Percentiles rank a stretch among this genome's conserved stretches.
Evolutionary conservation across 495 filamentous ascomycete genomes (phyloP).

Genomic region (Symbiotaphrina buchneri): DNA sequence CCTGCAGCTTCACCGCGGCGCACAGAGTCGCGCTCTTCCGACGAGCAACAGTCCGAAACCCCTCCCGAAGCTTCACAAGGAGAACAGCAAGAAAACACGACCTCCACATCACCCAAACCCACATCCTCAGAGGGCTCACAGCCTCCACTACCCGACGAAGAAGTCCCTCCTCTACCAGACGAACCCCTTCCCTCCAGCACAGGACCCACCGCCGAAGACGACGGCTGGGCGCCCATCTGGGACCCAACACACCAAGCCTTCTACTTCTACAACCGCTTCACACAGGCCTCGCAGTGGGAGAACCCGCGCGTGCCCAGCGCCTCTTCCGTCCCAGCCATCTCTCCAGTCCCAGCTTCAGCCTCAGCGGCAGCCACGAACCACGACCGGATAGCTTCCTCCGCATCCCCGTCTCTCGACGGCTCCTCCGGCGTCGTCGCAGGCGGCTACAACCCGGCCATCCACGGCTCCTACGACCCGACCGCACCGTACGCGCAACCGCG

Average conservation of each 20-base stretch:
- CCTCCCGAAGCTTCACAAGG: too few relatives aligned
- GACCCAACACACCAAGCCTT: conserved; percentile 44
- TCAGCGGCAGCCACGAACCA: conserved; percentile 11
- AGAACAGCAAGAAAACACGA: too few relatives aligned
- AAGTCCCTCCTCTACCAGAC: conserved; percentile 17
- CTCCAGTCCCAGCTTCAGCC: too few relatives aligned
- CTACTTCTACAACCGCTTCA: conserved; percentile 83
- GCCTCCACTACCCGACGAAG: conserved; percentile 27
- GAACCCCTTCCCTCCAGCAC: conserved; percentile 11
- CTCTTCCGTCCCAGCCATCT: conserved; percentile 4
- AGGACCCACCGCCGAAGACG: conserved; percentile 31
- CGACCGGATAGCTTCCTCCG: conserved; percentile 8
- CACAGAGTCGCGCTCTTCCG: too few relatives aligned
- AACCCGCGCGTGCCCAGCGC: conserved; percentile 57
- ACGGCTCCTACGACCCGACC: conserved; percentile 85
- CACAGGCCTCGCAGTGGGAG: conserved; percentile 57
- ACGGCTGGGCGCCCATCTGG: conserved; percentile 83
- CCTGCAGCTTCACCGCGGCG: too few relatives aligned
- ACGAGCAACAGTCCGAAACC: too few relatives aligned
- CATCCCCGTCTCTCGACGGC: conserved; percentile 3
- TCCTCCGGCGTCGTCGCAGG: conserved; percentile 22
- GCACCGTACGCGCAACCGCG: conserved; percentile 65
- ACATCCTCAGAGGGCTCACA: too few relatives aligned
- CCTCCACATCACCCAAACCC: too few relatives aligned
- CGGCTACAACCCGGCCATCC: conserved; percentile 88